Evolutionary conservation across 306 rosid genomes (phyloP).

Genomic region (Ormosia semicastrata): DNA sequence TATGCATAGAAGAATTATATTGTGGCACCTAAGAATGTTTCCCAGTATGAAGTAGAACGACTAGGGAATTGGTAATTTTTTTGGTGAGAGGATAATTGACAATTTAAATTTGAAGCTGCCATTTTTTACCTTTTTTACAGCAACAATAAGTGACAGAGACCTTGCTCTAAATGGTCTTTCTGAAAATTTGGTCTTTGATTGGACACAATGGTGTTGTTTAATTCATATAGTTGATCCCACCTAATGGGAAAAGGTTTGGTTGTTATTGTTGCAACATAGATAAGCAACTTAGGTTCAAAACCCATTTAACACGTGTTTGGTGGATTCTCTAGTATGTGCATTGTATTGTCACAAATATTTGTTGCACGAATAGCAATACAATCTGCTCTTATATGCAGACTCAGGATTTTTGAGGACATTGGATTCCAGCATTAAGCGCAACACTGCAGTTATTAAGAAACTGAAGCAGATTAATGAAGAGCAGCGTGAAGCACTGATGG

Average conservation of each 20-base stretch:
- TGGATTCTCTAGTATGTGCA: not conserved
- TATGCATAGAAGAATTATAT: not conserved
- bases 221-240: not conserved
- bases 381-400: constrained; percentile 49
- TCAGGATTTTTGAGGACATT: constrained; percentile 82
- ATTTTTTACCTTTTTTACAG: not conserved
- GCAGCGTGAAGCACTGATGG: constrained; percentile 87
- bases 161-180: not conserved
- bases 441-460: constrained; percentile 93
- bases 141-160: not conserved
- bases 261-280: not conserved
- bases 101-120: not conserved
- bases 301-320: not conserved
- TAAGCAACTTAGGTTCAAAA: not conserved
- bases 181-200: constrained; percentile 1
- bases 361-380: constrained; percentile 11
- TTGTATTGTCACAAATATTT: not conserved
- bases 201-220: not conserved
- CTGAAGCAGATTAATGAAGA: constrained; percentile 97
- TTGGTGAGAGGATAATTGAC: not conserved
- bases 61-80: not conserved
- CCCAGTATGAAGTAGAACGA: not conserved
- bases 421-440: constrained; percentile 97
- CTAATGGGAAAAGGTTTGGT: not conserved
- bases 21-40: not conserved